These are phyloP conservation scores for Fusarium beomiforme DNA, from an alignment of 2,329 filamentous ascomycete species.

Conservation along the genomic window DNA sequence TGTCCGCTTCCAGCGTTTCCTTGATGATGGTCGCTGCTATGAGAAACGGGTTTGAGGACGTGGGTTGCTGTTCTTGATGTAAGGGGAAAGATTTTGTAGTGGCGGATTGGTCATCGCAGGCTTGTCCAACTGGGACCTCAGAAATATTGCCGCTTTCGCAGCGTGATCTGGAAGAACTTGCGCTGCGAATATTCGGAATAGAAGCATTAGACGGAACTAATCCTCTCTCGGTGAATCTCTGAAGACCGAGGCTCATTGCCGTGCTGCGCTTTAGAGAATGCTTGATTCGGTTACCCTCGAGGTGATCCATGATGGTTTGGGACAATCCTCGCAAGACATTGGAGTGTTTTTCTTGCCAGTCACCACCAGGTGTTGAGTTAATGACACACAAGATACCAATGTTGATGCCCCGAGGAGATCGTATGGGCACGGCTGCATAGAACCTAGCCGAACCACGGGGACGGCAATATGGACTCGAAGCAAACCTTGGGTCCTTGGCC, in stretches of 20 bases:
- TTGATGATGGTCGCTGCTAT: background rate
- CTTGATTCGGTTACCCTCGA: background rate
- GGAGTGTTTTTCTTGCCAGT: background rate
- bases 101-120: background rate
- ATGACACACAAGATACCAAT: background rate
- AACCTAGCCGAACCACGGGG: background rate
- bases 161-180: no score
- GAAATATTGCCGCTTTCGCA: no score
- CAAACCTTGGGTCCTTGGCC: background rate
- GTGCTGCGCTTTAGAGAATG: background rate
- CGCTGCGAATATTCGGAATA: background rate
- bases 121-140: no score
- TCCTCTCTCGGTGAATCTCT: background rate
- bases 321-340: background rate
- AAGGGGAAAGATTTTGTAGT: fast-evolving
- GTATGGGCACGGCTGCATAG: background rate
- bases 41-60: background rate
- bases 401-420: conserved; percentile 1
- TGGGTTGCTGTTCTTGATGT: no score
- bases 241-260: background rate
- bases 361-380: background rate
- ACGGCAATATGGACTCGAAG: fast-evolving
- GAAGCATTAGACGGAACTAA: background rate
- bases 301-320: background rate
- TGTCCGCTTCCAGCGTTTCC: background rate